Evolutionary conservation across 495 filamentous ascomycete genomes (phyloP), one percentile per base, ranked within the genome.

Genomic region (Xylaria flabelliformis): DNA sequence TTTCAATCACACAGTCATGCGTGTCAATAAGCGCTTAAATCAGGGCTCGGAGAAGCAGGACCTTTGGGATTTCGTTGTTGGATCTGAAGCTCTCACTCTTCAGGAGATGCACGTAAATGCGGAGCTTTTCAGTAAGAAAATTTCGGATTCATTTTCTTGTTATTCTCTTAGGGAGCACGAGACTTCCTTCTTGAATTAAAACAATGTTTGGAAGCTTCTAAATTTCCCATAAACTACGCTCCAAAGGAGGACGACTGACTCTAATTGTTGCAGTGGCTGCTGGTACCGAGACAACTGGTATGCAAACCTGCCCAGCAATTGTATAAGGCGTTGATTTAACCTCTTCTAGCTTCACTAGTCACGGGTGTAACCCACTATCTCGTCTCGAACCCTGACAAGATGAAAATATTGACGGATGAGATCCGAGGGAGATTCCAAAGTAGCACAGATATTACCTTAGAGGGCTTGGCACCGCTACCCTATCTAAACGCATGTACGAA

Each of bases 401-500:
- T 88, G 44, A 55, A 76, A 9, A 83, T 79, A 64, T 78, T 91
- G 5, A 74, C 79, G 0, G 61, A 71, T 0, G 89, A 91, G 72
- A 82, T 92, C 17, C 80, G 85, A 0, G 48, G 65, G 7, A 56
- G 80, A 1, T 91, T 90, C 73, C 74, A 76, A 9, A 71, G 76
- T 0, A 81, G 81, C 13, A 76, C 73, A 0, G 85, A 90, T 29
- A 91, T 93, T 58, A 83, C 75, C 19, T 74, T 87, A 5, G 19
- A 78, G 15, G 78, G 73, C 58, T 80, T 88, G n/a, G 76, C 74
- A 63, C 72, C 77, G 0, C 80, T 91, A 8, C 70, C 82, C 0
- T 91, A 90, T 76, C 68, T 91, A 69, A 73, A 85, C 13, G 89
- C 88, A 19, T 85, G 84, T 64, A 77, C 46, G 66, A 58, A 21